phyloP scores from a whole-genome alignment of 176 grass and related monocot genomes.

The Rhynchospora tenuis region DNA sequence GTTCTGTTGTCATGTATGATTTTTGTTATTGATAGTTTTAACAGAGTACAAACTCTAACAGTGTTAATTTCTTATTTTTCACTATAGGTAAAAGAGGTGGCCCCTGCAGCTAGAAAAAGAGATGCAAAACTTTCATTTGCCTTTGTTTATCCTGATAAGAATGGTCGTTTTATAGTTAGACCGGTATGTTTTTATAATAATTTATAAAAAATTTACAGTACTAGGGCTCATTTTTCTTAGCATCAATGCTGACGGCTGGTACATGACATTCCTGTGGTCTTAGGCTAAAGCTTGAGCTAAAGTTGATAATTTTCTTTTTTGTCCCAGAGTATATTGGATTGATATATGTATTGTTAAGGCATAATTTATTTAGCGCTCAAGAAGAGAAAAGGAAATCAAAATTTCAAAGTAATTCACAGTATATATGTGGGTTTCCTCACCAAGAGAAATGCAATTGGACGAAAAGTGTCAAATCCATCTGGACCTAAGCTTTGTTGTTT shows the following conservation, averaged over 20 bases:
- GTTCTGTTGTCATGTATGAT: neutral
- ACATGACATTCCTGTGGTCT: neutral
- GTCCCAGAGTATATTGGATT: neutral
- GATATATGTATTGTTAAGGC: neutral
- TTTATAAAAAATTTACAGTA: neutral
- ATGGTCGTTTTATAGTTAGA: constrained; percentile 82
- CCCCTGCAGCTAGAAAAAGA: constrained; percentile 84
- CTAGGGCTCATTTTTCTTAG: neutral
- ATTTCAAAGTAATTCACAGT: neutral
- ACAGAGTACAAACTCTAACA: neutral
- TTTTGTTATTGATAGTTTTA: neutral
- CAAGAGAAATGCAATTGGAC: neutral
- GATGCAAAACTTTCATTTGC: constrained; percentile 88
- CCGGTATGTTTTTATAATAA: constrained; percentile 34
- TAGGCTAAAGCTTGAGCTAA: neutral
- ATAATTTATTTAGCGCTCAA: neutral
- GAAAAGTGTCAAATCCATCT: neutral
- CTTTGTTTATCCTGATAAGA: constrained; percentile 90
- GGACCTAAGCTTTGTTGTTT: neutral
- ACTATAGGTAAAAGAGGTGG: constrained; percentile 93
- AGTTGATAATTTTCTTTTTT: neutral
- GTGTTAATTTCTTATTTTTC: constrained; percentile 3
- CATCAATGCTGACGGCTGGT: neutral
- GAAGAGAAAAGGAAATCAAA: neutral
- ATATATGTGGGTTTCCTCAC: neutral